These are phyloP conservation scores for Penicillium italicum DNA, from an alignment of 2,329 filamentous ascomycete species.

Conservation along the genomic window DNA sequence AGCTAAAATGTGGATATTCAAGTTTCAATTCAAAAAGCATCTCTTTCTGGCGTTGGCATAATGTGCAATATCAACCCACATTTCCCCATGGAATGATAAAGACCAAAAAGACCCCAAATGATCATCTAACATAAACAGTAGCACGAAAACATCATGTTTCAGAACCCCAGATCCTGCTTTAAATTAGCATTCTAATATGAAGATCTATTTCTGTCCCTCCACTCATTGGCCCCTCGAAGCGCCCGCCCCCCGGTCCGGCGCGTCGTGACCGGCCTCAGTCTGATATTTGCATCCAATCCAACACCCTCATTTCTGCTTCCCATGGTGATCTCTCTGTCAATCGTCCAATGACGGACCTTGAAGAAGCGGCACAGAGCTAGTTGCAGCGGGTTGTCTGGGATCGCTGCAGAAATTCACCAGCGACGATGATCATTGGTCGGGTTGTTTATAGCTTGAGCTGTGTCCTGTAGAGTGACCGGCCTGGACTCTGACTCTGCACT, in stretches of 20 bases:
- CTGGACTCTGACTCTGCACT: slow-evolving; percentile 2
- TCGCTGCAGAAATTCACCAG: slow-evolving; percentile 13
- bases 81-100: background rate
- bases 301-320: background rate
- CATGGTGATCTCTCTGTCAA: slow-evolving; percentile 10
- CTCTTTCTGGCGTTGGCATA: background rate
- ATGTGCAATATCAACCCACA: background rate
- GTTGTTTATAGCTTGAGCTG: slow-evolving; percentile 4
- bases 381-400: slow-evolving; percentile 17
- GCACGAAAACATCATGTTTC: background rate
- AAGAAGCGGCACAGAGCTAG: background rate
- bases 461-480: background rate
- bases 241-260: slow-evolving; percentile 18
- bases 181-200: background rate
- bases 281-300: slow-evolving; percentile 10
- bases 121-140: background rate
- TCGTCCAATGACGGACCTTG: slow-evolving; percentile 7
- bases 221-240: slow-evolving; percentile 16
- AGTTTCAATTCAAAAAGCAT: background rate
- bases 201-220: slow-evolving; percentile 17
- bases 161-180: background rate
- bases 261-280: slow-evolving; percentile 13
- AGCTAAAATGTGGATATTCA: background rate
- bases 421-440: slow-evolving; percentile 11
- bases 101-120: background rate